Percentiles rank a stretch among this genome's conserved stretches.
Conservation (phyloP, 352 stramenopile genomes). For the Globisporangium solare region DNA sequence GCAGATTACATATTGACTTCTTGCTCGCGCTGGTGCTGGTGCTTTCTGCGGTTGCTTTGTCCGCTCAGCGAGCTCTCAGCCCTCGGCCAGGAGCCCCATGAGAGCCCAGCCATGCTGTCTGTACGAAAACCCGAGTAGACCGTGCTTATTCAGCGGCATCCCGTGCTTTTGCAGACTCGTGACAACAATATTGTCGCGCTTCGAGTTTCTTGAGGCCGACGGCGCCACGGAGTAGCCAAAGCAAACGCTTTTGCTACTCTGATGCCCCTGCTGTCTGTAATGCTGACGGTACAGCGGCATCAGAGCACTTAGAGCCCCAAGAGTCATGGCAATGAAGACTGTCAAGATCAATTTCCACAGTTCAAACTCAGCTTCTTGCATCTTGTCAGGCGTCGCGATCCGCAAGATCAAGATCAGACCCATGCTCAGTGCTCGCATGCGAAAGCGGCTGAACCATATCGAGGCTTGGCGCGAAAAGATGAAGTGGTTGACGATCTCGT, state of each 20-base stretch:
- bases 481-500: slow-evolving; percentile 23
- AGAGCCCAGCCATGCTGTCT: slow-evolving; percentile 21
- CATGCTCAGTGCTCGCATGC: slow-evolving; percentile 10
- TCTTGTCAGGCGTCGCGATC: slow-evolving; percentile 13
- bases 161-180: slow-evolving; percentile 17
- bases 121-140: slow-evolving; percentile 22
- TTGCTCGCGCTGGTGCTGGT: slow-evolving; percentile 8
- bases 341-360: slow-evolving; percentile 22
- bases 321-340: background rate
- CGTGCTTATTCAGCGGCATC: slow-evolving; percentile 26
- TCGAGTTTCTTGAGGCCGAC: slow-evolving; percentile 6
- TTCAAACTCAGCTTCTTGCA: slow-evolving; percentile 22
- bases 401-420: slow-evolving; percentile 16
- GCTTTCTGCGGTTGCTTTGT: background rate
- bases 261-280: background rate
- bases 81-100: slow-evolving; percentile 24
- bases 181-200: slow-evolving; percentile 19
- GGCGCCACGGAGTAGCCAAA: no score
- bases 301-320: slow-evolving; percentile 12
- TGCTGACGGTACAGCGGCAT: slow-evolving; percentile 3
- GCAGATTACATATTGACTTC: slow-evolving; percentile 7
- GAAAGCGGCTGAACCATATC: slow-evolving; percentile 21
- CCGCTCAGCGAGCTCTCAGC: slow-evolving; percentile 23
- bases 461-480: slow-evolving; percentile 15
- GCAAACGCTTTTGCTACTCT: background rate